Evolutionary conservation across 169 alveolate species (phyloP).

Genomic region (Plasmodium coatneyi): DNA sequence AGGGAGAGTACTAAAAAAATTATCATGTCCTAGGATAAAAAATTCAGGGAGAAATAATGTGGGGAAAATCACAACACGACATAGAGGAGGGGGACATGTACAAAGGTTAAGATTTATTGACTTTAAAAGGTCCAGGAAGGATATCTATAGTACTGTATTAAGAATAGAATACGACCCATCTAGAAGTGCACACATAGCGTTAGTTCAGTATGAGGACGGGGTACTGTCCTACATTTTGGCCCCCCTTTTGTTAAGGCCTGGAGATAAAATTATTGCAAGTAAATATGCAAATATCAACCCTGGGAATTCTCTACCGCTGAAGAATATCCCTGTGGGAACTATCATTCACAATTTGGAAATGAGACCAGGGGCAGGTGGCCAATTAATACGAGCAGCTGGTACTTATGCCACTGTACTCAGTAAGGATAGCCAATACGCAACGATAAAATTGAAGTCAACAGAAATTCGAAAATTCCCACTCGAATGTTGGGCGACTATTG

Average conservation of each 20-base stretch:
- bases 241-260: slow-evolving; percentile 89
- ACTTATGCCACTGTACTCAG: slow-evolving; percentile 85
- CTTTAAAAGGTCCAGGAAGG: slow-evolving; percentile 90
- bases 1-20: slow-evolving; percentile 87
- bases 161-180: slow-evolving; percentile 90
- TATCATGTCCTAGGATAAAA: slow-evolving; percentile 85
- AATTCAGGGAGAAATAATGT: slow-evolving; percentile 88
- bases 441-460: slow-evolving; percentile 88
- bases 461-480: slow-evolving; percentile 89
- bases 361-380: slow-evolving; percentile 92
- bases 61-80: slow-evolving; percentile 84
- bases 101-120: slow-evolving; percentile 91
- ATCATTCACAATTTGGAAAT: slow-evolving; percentile 90
- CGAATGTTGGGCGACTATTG: slow-evolving; percentile 92
- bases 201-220: slow-evolving; percentile 92
- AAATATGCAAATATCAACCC: slow-evolving; percentile 89
- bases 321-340: slow-evolving; percentile 87
- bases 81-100: slow-evolving; percentile 90
- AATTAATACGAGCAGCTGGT: slow-evolving; percentile 90
- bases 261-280: slow-evolving; percentile 89
- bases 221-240: slow-evolving; percentile 91
- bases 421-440: slow-evolving; percentile 88
- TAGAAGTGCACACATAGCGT: slow-evolving; percentile 88
- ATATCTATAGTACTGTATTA: slow-evolving; percentile 89
- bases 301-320: slow-evolving; percentile 90